phyloP scores from a whole-genome alignment of 495 filamentous ascomycete genomes.

The Clavariopsis aquatica region DNA sequence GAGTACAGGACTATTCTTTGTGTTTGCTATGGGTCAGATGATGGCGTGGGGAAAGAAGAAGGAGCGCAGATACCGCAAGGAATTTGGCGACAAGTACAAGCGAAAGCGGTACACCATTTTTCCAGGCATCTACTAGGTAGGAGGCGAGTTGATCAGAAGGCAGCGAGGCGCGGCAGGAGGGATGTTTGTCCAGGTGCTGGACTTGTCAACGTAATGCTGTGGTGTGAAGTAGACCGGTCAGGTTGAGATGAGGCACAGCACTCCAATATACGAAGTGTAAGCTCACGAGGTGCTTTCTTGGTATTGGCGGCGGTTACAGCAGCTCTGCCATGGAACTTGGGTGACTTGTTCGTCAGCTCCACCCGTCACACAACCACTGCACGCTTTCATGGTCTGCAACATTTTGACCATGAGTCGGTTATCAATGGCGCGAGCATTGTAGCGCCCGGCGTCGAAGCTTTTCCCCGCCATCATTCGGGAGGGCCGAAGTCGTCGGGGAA shows the following conservation, averaged over 20 bases:
- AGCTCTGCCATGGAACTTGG: no score
- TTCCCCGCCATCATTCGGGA: no score
- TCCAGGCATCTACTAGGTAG: constrained; percentile 61
- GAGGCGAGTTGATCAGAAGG: not conserved
- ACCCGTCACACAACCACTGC: not conserved
- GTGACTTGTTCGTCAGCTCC: no score
- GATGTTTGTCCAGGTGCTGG: not conserved
- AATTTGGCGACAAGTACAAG: constrained; percentile 88
- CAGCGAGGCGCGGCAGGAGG: not conserved
- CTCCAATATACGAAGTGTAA: not conserved
- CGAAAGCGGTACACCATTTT: constrained; percentile 80
- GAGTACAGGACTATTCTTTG: constrained; percentile 70
- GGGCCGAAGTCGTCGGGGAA: no score
- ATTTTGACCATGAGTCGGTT: not conserved
- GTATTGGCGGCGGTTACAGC: no score
- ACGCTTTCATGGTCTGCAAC: not conserved
- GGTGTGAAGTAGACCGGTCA: not conserved
- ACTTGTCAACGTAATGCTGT: not conserved
- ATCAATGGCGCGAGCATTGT: not conserved
- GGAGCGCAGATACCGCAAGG: constrained; percentile 82
- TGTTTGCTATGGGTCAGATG: constrained; percentile 73
- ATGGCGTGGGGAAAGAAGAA: constrained; percentile 85
- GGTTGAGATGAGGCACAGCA: not conserved
- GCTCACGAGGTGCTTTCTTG: not conserved
- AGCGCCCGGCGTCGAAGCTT: not conserved